Conservation (phyloP, 2,329 filamentous ascomycete species). For the Venturiaceae sp. region DNA sequence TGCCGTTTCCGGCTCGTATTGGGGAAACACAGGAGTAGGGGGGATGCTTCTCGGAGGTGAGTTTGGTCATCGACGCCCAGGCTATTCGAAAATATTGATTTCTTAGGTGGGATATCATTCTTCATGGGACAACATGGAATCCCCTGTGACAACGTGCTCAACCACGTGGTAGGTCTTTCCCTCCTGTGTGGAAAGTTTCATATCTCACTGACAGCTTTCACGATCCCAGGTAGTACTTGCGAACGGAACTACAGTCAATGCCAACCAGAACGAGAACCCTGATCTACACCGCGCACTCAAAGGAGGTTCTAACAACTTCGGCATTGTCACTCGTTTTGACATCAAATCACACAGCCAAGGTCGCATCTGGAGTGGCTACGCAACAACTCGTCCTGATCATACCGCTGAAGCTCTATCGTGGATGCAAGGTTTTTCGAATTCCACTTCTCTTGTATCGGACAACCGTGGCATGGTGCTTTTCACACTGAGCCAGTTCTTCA, state of each 20-base stretch:
- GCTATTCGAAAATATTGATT: background rate
- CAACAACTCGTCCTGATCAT: no score
- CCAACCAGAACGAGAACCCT: conserved; percentile 24
- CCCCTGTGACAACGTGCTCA: conserved; percentile 37
- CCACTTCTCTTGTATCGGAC: no score
- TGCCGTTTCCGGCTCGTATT: conserved; percentile 19
- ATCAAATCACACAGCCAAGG: background rate
- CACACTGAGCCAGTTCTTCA: no score
- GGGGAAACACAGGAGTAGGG: conserved; percentile 10
- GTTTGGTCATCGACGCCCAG: conserved; percentile 15
- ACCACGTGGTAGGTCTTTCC: background rate
- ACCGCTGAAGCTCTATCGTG: no score
- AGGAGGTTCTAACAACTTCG: conserved; percentile 34
- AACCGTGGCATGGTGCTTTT: no score
- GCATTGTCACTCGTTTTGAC: conserved; percentile 31
- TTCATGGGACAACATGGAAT: conserved; percentile 41
- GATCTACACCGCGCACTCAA: conserved; percentile 33
- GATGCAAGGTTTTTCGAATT: no score
- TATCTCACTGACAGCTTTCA: background rate
- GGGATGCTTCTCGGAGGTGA: conserved; percentile 1
- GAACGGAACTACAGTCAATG: conserved; percentile 34
- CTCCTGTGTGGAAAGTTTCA: background rate
- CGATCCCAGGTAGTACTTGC: conserved; percentile 39
- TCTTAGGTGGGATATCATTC: conserved; percentile 28
- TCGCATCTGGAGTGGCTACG: conserved; percentile 37